phyloP scores from a whole-genome alignment of 2,329 filamentous ascomycete species.

The Hypoxylon sp. region DNA sequence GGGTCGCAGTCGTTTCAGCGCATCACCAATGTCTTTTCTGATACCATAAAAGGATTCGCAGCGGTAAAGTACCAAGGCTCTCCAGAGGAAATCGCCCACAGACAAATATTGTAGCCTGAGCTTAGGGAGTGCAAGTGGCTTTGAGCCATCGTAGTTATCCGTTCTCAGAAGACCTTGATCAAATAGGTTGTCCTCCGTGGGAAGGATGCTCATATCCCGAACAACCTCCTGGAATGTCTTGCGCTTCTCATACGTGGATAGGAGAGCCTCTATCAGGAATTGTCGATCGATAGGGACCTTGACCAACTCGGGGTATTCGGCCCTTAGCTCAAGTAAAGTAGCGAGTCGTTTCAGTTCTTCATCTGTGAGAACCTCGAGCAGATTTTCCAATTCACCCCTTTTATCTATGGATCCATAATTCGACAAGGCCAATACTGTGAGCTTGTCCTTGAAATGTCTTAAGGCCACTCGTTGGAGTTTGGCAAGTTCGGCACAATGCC shows the following conservation, averaged over 20 bases:
- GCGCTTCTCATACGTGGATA: conserved; percentile 80
- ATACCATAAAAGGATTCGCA: conserved; percentile 95
- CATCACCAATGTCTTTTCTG: conserved; percentile 87
- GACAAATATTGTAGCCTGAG: conserved; percentile 96
- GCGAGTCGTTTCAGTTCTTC: conserved; percentile 79
- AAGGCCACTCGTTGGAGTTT: conserved; percentile 81
- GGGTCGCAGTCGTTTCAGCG: conserved; percentile 82
- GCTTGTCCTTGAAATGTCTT: conserved; percentile 87
- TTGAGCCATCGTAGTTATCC: conserved; percentile 87
- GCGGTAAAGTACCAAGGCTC: conserved; percentile 88
- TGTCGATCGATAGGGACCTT: conserved; percentile 71
- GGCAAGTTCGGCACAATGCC: conserved; percentile 81
- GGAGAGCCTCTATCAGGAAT: conserved; percentile 77
- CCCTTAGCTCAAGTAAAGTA: conserved; percentile 79
- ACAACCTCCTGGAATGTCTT: conserved; percentile 86
- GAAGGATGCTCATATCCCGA: conserved; percentile 78
- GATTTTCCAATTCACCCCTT: conserved; percentile 79
- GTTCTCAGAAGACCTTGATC: conserved; percentile 82
- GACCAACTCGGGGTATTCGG: conserved; percentile 80
- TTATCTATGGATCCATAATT: conserved; percentile 92
- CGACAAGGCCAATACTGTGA: conserved; percentile 90
- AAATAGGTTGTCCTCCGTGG: conserved; percentile 85
- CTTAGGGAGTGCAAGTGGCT: conserved; percentile 90
- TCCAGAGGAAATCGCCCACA: conserved; percentile 96
- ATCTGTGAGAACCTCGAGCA: conserved; percentile 79